Evolutionary conservation across 73 alveolate species (phyloP).

Genomic region (Paramecium sonneborni): DNA sequence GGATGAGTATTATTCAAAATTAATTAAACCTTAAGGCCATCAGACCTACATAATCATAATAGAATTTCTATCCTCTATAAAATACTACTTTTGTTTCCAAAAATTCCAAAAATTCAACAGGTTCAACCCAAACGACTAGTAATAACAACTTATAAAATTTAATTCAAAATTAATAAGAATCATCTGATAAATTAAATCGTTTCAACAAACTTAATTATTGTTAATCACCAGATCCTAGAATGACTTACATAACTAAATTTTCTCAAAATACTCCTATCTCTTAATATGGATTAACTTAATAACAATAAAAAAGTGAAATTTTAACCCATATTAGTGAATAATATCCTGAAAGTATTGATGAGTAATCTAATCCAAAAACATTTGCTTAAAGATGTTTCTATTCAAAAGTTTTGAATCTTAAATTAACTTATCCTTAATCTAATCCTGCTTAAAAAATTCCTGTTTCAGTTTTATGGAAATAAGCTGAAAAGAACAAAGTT

Average conservation of each 20-base stretch:
- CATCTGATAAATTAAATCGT: not conserved
- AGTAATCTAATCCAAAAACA: not conserved
- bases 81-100: not conserved
- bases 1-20: constrained; percentile 6
- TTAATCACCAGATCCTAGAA: constrained; percentile 16
- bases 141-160: not conserved
- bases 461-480: constrained; percentile 19
- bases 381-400: not conserved
- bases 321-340: constrained; percentile 3
- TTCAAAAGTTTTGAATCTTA: not conserved
- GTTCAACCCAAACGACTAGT: constrained; percentile 41
- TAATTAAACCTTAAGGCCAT: not conserved
- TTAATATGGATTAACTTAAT: not conserved
- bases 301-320: constrained; percentile 10
- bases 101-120: constrained; percentile 38
- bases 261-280: not conserved
- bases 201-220: not conserved
- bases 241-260: constrained; percentile 40
- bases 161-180: not conserved
- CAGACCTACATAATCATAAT: not conserved
- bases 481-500: not conserved
- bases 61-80: not conserved
- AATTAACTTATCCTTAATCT: not conserved
- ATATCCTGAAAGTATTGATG: not conserved
- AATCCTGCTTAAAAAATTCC: constrained; percentile 27